These are phyloP conservation scores for Dactylella cylindrospora DNA, from an alignment of 2,329 filamentous ascomycete genomes.

Conservation along the genomic window DNA sequence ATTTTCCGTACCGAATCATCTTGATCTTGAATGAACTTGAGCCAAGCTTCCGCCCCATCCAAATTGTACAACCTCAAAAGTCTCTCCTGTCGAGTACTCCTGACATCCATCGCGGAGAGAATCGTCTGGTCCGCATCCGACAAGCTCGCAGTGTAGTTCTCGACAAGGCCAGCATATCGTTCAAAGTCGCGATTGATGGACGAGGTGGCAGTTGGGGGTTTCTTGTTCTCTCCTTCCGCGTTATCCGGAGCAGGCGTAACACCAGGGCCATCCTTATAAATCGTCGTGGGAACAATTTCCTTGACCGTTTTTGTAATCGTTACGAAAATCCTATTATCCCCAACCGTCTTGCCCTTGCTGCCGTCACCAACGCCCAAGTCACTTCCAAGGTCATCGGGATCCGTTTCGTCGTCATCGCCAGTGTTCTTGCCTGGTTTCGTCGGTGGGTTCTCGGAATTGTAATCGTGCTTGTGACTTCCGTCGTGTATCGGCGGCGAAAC, in stretches of 20 bases:
- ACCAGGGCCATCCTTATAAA: neutral
- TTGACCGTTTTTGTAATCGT: conserved; percentile 19
- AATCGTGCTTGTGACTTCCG: conserved; percentile 22
- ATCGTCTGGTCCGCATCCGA: conserved; percentile 17
- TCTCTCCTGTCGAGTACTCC: conserved; percentile 25
- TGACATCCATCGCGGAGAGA: neutral
- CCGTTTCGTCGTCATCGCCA: conserved; percentile 2
- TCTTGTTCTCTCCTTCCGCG: neutral
- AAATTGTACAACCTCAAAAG: conserved; percentile 31
- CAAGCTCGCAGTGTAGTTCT: conserved; percentile 21
- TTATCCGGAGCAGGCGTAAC: neutral
- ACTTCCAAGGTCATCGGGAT: conserved; percentile 5
- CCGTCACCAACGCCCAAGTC: conserved; percentile 26
- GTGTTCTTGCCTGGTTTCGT: neutral
- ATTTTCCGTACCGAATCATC: conserved; percentile 23
- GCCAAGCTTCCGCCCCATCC: conserved; percentile 25
- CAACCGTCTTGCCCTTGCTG: neutral
- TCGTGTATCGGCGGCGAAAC: conserved; percentile 20
- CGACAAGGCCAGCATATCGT: conserved; percentile 32
- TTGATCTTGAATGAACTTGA: conserved; percentile 39
- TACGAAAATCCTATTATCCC: conserved; percentile 2
- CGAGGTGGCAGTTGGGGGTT: conserved; percentile 8
- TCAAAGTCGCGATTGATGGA: conserved; percentile 27
- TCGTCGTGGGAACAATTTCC: conserved; percentile 22
- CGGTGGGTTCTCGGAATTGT: neutral